Conservation (phyloP, 495 filamentous ascomycete species). For the Penicillium alfredii region DNA sequence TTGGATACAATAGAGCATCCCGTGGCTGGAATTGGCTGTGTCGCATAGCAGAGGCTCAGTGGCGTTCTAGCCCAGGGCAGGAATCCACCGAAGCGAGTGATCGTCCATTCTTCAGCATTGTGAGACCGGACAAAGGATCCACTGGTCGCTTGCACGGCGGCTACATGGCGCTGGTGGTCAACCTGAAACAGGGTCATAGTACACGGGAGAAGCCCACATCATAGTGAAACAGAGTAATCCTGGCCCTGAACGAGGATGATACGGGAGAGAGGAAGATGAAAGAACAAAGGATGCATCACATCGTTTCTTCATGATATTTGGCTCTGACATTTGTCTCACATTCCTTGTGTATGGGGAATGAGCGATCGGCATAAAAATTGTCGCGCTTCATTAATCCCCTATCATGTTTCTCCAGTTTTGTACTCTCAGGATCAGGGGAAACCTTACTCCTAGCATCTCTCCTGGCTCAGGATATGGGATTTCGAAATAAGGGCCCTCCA, state of each 20-base stretch:
- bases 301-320: too few relatives aligned
- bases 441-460: too few relatives aligned
- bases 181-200: constrained; percentile 3
- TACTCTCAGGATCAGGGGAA: too few relatives aligned
- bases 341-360: too few relatives aligned
- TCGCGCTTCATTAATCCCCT: too few relatives aligned
- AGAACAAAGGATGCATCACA: too few relatives aligned
- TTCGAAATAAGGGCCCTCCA: too few relatives aligned
- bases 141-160: constrained; percentile 5
- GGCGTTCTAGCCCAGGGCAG: constrained; percentile 2
- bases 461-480: too few relatives aligned
- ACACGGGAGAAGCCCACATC: background rate
- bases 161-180: constrained; percentile 1
- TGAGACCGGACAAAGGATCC: background rate
- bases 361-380: too few relatives aligned
- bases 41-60: background rate
- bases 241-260: background rate
- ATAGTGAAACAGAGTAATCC: constrained; percentile 5
- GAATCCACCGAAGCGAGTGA: constrained; percentile 1
- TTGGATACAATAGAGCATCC: too few relatives aligned
- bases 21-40: constrained; percentile 3
- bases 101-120: constrained; percentile 6
- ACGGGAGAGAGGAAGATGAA: background rate
- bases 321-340: too few relatives aligned
- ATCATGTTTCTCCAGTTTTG: too few relatives aligned